phyloP scores from a whole-genome alignment of 495 filamentous ascomycete species.

The Daldinia decipiens region DNA sequence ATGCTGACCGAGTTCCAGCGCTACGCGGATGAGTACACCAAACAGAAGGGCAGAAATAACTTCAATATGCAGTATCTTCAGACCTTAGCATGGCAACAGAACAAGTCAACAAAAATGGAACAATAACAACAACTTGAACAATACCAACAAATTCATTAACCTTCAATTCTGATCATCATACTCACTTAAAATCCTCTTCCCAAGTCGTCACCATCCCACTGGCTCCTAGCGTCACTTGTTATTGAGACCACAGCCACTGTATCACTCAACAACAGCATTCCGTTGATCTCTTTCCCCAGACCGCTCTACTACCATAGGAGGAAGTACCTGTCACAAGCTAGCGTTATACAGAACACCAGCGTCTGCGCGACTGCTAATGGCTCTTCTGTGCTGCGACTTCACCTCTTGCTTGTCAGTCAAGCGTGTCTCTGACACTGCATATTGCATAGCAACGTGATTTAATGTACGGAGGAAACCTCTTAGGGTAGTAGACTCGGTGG shows the following conservation, averaged over 20 bases:
- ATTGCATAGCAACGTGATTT: constrained; percentile 34
- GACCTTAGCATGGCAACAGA: not conserved
- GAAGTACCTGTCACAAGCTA: constrained; percentile 18
- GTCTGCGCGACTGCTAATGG: constrained; percentile 30
- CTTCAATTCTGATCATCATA: not conserved
- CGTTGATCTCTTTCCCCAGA: not conserved
- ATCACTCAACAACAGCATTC: not conserved
- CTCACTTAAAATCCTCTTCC: not conserved
- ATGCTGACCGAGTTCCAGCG: no score
- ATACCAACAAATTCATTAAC: not conserved
- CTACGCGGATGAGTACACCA: no score
- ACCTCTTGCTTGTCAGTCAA: constrained; percentile 29
- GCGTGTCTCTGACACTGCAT: constrained; percentile 34
- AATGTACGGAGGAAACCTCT: constrained; percentile 22
- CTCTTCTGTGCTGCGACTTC: constrained; percentile 42
- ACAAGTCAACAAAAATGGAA: not conserved
- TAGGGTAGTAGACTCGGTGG: not conserved
- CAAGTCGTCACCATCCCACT: not conserved
- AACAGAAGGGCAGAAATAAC: no score
- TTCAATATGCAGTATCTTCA: no score
- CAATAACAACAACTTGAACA: not conserved
- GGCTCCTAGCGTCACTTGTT: not conserved
- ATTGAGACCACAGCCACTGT: not conserved
- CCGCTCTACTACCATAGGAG: not conserved
- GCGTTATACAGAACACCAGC: constrained; percentile 33